Conservation (phyloP, 2,329 filamentous ascomycete genomes). For the Cercospora sp. region DNA sequence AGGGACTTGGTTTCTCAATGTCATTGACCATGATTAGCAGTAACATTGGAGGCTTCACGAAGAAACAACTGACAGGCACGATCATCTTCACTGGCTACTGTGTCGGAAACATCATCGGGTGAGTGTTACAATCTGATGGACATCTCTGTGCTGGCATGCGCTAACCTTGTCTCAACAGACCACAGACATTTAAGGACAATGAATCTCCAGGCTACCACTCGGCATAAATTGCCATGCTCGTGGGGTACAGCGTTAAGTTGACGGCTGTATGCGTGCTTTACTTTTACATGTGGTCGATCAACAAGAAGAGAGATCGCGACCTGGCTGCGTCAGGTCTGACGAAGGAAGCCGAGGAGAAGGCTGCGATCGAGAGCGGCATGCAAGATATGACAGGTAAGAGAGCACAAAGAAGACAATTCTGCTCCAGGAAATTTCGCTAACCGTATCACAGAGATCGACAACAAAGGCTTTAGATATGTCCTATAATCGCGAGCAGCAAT, state of each 20-base stretch:
- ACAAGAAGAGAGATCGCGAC: constrained; percentile 56
- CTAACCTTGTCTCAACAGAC: constrained; percentile 20
- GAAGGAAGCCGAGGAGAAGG: constrained; percentile 49
- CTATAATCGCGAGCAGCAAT: not conserved
- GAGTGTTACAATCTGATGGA: not conserved
- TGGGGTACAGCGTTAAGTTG: constrained; percentile 58
- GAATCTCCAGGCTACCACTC: constrained; percentile 54
- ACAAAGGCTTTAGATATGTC: constrained; percentile 57
- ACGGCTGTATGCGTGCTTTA: constrained; percentile 54
- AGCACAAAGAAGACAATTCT: not conserved
- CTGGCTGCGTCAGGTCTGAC: constrained; percentile 39
- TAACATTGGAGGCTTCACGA: constrained; percentile 58
- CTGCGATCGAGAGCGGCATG: constrained; percentile 58
- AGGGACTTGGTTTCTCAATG: constrained; percentile 56
- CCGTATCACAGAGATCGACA: constrained; percentile 50
- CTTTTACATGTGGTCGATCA: constrained; percentile 57
- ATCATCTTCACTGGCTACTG: constrained; percentile 44
- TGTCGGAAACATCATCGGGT: constrained; percentile 53
- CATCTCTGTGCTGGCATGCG: not conserved
- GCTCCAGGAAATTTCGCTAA: not conserved
- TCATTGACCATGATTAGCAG: constrained; percentile 55
- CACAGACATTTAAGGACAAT: constrained; percentile 54
- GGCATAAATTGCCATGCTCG: constrained; percentile 57
- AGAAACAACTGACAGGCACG: constrained; percentile 56
- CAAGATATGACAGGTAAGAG: constrained; percentile 49